Percentiles rank a stretch among this genome's conserved stretches.
Conservation (phyloP, 2,329 filamentous ascomycete genomes). For the Fusarium phyllophilum region DNA sequence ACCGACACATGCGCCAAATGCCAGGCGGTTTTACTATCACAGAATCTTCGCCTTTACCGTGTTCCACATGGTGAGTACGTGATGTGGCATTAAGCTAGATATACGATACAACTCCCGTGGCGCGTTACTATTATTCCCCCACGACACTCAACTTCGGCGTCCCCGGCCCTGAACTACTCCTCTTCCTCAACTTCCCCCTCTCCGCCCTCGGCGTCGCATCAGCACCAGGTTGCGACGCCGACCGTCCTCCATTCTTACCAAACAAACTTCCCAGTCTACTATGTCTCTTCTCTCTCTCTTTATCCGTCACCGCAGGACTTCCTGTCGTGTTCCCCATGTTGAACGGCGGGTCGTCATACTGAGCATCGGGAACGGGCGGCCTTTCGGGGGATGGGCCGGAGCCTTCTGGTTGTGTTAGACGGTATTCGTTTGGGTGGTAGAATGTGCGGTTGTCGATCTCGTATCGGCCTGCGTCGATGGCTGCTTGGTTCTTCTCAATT, state of each 20-base stretch:
- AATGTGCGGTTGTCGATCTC: constrained; percentile 39
- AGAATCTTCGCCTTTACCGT: too few species aligned
- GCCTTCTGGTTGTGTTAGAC: constrained; percentile 2
- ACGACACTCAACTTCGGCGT: constrained; percentile 26
- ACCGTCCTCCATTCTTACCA: constrained; percentile 9
- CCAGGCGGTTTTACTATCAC: too few species aligned
- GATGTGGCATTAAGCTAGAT: background rate
- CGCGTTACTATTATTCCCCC: constrained; percentile 28
- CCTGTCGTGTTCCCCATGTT: constrained; percentile 8
- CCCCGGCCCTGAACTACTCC: constrained; percentile 32
- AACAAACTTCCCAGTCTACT: constrained; percentile 28
- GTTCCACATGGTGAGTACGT: background rate
- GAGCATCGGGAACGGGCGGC: background rate
- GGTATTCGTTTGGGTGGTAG: constrained; percentile 34
- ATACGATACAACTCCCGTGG: background rate
- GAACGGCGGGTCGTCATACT: background rate
- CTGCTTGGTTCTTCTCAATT: constrained; percentile 38
- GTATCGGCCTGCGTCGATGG: constrained; percentile 39
- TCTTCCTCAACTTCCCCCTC: constrained; percentile 35
- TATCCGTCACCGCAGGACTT: constrained; percentile 8
- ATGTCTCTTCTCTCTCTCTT: constrained; percentile 12
- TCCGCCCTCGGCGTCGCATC: constrained; percentile 14
- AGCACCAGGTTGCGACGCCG: background rate
- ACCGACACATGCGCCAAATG: too few species aligned
- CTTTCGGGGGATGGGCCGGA: background rate